Evolutionary conservation across 306 rosid species (phyloP).

Genomic region (Clitoria ternatea): DNA sequence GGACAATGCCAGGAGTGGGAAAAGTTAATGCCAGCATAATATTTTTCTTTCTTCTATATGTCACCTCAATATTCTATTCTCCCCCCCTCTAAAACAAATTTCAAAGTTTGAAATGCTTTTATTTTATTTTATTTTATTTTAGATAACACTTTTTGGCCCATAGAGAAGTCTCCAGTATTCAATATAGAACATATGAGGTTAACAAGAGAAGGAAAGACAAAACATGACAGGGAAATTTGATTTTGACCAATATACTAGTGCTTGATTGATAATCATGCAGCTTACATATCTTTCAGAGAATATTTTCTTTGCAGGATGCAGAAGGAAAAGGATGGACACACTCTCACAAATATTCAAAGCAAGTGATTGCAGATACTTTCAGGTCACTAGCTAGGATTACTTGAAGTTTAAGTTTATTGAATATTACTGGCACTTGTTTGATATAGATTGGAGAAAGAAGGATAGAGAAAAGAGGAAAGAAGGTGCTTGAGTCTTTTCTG

Average conservation of each 20-base stretch:
- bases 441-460: neutral
- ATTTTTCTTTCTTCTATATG: neutral
- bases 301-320: constrained; percentile 11
- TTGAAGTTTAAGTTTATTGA: neutral
- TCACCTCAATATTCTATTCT: constrained; percentile 13
- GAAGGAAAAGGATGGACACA: constrained; percentile 12
- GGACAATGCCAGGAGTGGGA: constrained; percentile 33
- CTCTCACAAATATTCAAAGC: neutral
- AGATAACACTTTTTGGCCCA: neutral
- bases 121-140: neutral
- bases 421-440: neutral
- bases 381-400: neutral
- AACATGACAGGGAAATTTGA: constrained; percentile 11
- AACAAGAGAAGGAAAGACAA: constrained; percentile 4
- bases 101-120: neutral
- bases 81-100: neutral
- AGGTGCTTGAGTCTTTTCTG: neutral
- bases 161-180: constrained; percentile 3
- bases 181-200: constrained; percentile 3
- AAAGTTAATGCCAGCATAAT: constrained; percentile 25
- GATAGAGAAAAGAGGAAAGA: neutral
- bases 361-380: constrained; percentile 8
- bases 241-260: neutral
- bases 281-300: constrained; percentile 18
- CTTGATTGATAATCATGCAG: constrained; percentile 7